These are phyloP conservation scores for Ananas comosus DNA, from an alignment of 176 grass and related monocot species.

Conservation along the genomic window DNA sequence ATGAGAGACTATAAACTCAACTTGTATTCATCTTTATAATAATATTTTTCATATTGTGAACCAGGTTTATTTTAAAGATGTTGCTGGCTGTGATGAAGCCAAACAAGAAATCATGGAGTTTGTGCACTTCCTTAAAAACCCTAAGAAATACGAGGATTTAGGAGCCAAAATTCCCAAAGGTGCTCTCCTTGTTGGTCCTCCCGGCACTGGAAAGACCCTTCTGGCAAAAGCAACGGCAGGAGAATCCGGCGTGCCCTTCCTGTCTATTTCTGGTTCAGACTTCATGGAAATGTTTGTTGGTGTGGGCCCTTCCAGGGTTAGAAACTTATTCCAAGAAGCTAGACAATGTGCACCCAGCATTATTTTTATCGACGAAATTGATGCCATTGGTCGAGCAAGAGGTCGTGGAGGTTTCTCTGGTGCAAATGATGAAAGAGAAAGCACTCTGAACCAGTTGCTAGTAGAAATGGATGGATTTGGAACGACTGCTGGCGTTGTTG, in stretches of 20 bases:
- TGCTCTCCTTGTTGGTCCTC: constrained; percentile 79
- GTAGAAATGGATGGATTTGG: constrained; percentile 99
- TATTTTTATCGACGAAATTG: constrained; percentile 92
- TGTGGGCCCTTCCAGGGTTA: constrained; percentile 82
- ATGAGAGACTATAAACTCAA: too few species aligned
- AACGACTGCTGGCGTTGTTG: constrained; percentile 71
- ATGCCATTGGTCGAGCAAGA: constrained; percentile 87
- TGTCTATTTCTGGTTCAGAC: constrained; percentile 78
- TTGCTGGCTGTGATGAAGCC: constrained; percentile 95
- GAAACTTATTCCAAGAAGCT: constrained; percentile 88
- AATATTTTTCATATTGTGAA: constrained; percentile 18
- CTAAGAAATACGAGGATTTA: constrained; percentile 88
- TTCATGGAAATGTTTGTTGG: constrained; percentile 99
- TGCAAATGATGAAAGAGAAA: constrained; percentile 67
- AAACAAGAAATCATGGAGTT: constrained; percentile 99
- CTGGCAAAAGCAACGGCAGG: constrained; percentile 94
- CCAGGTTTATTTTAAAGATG: constrained; percentile 90
- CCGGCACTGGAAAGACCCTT: constrained; percentile 88
- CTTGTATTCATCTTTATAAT: not conserved
- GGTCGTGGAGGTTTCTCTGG: constrained; percentile 58
- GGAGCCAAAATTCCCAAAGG: constrained; percentile 98
- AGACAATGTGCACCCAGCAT: constrained; percentile 71
- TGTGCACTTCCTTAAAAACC: constrained; percentile 95
- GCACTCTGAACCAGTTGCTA: constrained; percentile 82
- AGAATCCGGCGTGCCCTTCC: constrained; percentile 83